Base-by-base conservation (phyloP, 1,284 basidiomycete genomes). In the Hypsizygus ulmarius region DNA sequence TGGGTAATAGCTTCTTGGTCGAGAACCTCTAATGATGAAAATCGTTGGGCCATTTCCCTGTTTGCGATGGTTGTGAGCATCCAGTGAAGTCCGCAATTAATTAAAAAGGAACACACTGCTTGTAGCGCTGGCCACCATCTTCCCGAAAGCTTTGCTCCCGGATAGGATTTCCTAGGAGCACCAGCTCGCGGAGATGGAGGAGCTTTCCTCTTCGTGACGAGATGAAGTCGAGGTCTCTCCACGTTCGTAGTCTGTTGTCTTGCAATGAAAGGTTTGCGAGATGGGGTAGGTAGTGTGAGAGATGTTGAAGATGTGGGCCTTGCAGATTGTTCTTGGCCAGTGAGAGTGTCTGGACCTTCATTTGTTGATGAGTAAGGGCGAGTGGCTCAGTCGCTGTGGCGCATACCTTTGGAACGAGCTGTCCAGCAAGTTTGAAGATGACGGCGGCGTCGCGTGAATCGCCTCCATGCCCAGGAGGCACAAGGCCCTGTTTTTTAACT, bases 191-290 rank as follows among this genome's bases (percentile, higher is more conserved):
- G 39, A 93, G 67, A 51, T 82, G 68, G 32, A 74, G 63, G 45
- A 91, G 62, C 56, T 81, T 82, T 27, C 78, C 79, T 57, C 74
- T 83, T 53, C 75, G 73, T 36, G 77, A 64, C 5, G 81, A 77
- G 45, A 89, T 75, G 50, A 65, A 71, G 52, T 87, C 83, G 3
- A 93, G 62, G 50, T 91, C 87, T 58, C 75, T 81, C 74, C 82
- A 84, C 1, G 70, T 64, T n/a, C 71, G 69, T 11, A 93, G 65
- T 33, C 75, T 73, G 61, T 93, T 93, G 53, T 82, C 80, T 64
- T 89, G 83, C 16, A 95, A 68, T 0, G 93, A 95, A 5, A 95
- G 74, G 59, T 94, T 93, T 54, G 74, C 79, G n/a, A 92, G 70
- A 14, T 75, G 71, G 0, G 88, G 87, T 2, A 90, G 73, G 61